Percentiles rank a stretch among this genome's conserved stretches.
These are phyloP conservation scores for Gigaspora rosea DNA, from an alignment of 192 early-diverging fungal species.

Conservation along the genomic window DNA sequence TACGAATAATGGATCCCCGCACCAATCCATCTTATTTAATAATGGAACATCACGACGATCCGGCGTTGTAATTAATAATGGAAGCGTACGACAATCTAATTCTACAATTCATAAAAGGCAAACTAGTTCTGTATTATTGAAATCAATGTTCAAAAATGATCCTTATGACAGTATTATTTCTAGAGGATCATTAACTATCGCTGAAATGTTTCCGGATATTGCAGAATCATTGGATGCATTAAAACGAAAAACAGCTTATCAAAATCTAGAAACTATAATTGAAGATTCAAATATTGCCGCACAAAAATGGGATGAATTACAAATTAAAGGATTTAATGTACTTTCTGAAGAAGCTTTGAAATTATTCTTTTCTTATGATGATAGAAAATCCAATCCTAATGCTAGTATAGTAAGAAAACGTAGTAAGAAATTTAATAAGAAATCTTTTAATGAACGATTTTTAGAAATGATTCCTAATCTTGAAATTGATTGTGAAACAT, in stretches of 20 bases:
- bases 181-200: conserved; percentile 5
- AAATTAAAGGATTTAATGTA: background rate
- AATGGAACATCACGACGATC: too few relatives aligned
- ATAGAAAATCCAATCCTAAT: background rate
- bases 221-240: background rate
- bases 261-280: background rate
- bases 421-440: background rate
- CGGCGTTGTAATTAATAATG: too few relatives aligned
- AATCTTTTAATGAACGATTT: background rate
- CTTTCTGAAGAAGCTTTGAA: conserved; percentile 20
- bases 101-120: background rate
- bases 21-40: too few relatives aligned
- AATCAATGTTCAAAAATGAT: background rate
- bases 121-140: background rate
- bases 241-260: background rate
- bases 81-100: too few relatives aligned
- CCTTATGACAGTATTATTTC: background rate
- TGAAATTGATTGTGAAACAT: background rate
- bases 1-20: too few relatives aligned
- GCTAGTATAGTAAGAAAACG: background rate
- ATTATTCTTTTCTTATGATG: conserved; percentile 28
- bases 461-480: background rate
- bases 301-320: conserved; percentile 24
- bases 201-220: conserved; percentile 11
- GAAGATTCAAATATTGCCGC: conserved; percentile 4